Evolutionary conservation across 176 grass and related monocot species (phyloP).

Genomic region (Eremochloa ophiuroides): DNA sequence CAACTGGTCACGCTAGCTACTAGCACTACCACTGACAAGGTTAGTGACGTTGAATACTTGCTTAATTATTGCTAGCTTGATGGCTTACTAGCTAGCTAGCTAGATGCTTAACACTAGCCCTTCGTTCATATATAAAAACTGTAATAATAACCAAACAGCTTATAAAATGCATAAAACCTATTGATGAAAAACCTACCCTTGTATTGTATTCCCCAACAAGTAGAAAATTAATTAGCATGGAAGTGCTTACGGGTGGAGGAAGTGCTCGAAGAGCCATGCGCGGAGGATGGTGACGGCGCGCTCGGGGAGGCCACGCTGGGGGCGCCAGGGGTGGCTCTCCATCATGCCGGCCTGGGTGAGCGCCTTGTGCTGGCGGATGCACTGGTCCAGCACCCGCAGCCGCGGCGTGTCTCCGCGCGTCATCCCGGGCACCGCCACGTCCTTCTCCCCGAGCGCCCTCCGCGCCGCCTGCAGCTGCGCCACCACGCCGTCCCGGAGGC

Average conservation of each 20-base stretch:
- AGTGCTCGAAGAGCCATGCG: constrained; percentile 92
- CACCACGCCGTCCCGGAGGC: constrained; percentile 69
- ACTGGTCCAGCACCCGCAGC: constrained; percentile 77
- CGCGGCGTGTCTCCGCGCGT: constrained; percentile 74
- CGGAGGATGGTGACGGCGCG: constrained; percentile 85
- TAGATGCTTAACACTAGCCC: background rate
- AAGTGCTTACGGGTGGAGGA: constrained; percentile 90
- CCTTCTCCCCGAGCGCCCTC: constrained; percentile 80
- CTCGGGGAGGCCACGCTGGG: constrained; percentile 76
- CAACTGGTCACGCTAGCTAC: background rate
- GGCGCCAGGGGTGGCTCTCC: constrained; percentile 82
- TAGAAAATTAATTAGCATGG: too few species aligned
- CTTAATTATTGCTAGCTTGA: background rate
- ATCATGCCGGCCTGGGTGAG: constrained; percentile 51
- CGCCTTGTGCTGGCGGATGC: constrained; percentile 70
- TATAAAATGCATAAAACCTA: too few species aligned
- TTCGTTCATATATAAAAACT: too few species aligned
- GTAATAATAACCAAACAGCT: too few species aligned
- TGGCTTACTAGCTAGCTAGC: too few species aligned
- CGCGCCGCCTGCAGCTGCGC: constrained; percentile 47
- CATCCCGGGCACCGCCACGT: constrained; percentile 32
- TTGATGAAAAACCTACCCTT: too few species aligned
- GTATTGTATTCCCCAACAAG: too few species aligned
- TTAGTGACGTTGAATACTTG: background rate
- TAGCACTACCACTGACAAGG: background rate